Percentiles rank a stretch among this genome's conserved stretches.
Evolutionary conservation across 495 filamentous ascomycete genomes (phyloP).

Genomic region (Penicillium nucicola): DNA sequence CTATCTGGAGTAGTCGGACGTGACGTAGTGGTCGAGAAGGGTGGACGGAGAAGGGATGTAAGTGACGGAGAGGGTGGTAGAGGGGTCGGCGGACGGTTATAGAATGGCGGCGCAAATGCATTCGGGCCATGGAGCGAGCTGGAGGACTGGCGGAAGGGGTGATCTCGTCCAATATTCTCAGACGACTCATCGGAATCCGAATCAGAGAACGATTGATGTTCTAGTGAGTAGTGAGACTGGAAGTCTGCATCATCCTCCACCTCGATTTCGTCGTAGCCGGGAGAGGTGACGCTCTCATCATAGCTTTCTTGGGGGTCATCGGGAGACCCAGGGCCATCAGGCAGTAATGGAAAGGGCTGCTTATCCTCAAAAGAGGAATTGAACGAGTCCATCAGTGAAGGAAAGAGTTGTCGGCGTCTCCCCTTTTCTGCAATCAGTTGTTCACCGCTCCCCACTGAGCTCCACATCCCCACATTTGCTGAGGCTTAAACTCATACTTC

Average conservation of each 20-base stretch:
- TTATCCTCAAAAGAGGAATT: conserved; percentile 30
- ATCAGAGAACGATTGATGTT: conserved; percentile 39
- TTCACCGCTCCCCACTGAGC: neutral
- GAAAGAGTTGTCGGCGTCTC: neutral
- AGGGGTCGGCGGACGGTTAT: conserved; percentile 83
- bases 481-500: neutral
- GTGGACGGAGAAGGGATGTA: conserved; percentile 86
- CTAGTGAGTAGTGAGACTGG: conserved; percentile 45
- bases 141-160: conserved; percentile 42
- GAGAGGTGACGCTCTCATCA: conserved; percentile 28
- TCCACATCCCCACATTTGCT: neutral
- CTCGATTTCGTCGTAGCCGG: conserved; percentile 30
- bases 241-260: conserved; percentile 45
- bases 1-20: conserved; percentile 88
- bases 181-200: conserved; percentile 38
- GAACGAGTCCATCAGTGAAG: conserved; percentile 9
- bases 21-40: conserved; percentile 67
- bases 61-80: conserved; percentile 90
- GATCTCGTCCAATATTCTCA: conserved; percentile 33
- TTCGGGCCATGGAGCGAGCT: conserved; percentile 43
- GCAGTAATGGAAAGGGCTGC: conserved; percentile 39
- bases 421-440: conserved; percentile 7
- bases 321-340: conserved; percentile 27
- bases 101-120: conserved; percentile 83
- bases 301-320: conserved; percentile 24